Conservation (phyloP, 306 rosid species). For the Neltuma alba region DNA sequence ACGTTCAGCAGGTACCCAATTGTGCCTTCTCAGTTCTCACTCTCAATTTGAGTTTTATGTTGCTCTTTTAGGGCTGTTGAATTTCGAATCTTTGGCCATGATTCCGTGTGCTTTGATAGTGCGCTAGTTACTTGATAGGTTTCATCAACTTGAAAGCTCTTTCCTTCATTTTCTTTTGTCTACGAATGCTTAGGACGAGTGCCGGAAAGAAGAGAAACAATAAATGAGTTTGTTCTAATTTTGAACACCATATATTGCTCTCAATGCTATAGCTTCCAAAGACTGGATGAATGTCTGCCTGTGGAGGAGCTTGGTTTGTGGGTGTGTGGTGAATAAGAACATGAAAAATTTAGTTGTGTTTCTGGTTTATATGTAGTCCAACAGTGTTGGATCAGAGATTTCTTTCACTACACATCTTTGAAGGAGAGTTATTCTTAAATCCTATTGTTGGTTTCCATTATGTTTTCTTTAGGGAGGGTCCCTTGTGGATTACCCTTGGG, state of each 20-base stretch:
- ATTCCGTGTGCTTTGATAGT: background rate
- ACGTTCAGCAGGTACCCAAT: slow-evolving; percentile 82
- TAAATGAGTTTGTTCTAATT: background rate
- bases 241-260: background rate
- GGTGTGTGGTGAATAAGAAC: background rate
- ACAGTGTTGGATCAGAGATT: background rate
- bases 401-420: background rate
- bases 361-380: background rate
- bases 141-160: background rate
- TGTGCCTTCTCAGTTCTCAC: background rate
- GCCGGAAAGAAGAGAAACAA: background rate
- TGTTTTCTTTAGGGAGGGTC: background rate
- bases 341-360: background rate
- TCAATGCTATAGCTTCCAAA: background rate
- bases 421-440: background rate
- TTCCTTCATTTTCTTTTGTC: background rate
- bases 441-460: background rate
- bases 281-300: background rate
- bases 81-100: background rate
- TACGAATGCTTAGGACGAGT: background rate
- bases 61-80: slow-evolving; percentile 41
- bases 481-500: background rate
- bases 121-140: background rate
- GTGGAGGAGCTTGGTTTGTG: background rate
- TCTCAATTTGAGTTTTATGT: slow-evolving; percentile 5